Evolutionary conservation across 805 yeast species (phyloP).

Genomic region (Metschnikowia baotianmanensis): DNA sequence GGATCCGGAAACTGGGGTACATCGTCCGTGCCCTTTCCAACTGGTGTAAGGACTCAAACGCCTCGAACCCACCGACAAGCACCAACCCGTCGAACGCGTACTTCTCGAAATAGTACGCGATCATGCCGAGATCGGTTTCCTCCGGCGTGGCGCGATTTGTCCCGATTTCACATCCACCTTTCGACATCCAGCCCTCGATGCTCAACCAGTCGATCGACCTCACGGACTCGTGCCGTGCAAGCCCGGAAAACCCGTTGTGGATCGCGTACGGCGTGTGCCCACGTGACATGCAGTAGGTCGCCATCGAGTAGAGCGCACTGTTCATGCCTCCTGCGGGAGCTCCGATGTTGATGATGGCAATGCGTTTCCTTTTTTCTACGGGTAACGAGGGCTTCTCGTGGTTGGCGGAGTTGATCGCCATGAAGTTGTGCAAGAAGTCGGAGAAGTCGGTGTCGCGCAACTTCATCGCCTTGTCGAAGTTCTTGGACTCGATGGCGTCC

Average conservation of each 20-base stretch:
- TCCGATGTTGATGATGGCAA: slow-evolving; percentile 89
- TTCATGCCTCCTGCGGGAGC: slow-evolving; percentile 98
- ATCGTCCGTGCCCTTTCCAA: slow-evolving; percentile 56
- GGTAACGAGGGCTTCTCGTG: slow-evolving; percentile 48
- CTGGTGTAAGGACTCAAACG: slow-evolving; percentile 67
- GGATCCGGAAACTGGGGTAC: slow-evolving; percentile 73
- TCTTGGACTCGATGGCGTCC: slow-evolving; percentile 58
- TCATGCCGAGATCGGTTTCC: slow-evolving; percentile 60
- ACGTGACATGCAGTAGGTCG: slow-evolving; percentile 78
- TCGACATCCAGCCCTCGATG: slow-evolving; percentile 81
- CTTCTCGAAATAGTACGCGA: slow-evolving; percentile 71
- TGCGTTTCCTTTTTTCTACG: slow-evolving; percentile 55
- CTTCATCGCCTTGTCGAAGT: slow-evolving; percentile 67
- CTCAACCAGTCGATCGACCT: slow-evolving; percentile 75
- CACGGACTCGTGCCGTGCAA: slow-evolving; percentile 85
- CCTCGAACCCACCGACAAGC: slow-evolving; percentile 81
- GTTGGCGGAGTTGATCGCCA: slow-evolving; percentile 45
- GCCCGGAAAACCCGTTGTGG: slow-evolving; percentile 90
- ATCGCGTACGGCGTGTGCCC: slow-evolving; percentile 93
- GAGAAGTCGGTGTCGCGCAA: slow-evolving; percentile 69
- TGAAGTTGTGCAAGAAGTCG: slow-evolving; percentile 61
- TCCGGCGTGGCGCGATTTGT: slow-evolving; percentile 86
- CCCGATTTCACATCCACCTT: slow-evolving; percentile 97
- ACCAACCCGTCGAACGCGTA: slow-evolving; percentile 67
- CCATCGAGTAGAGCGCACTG: slow-evolving; percentile 88